These are phyloP conservation scores for Nakaseomyces nivariensis DNA, from an alignment of 1,139 yeast species.

Conservation along the genomic window DNA sequence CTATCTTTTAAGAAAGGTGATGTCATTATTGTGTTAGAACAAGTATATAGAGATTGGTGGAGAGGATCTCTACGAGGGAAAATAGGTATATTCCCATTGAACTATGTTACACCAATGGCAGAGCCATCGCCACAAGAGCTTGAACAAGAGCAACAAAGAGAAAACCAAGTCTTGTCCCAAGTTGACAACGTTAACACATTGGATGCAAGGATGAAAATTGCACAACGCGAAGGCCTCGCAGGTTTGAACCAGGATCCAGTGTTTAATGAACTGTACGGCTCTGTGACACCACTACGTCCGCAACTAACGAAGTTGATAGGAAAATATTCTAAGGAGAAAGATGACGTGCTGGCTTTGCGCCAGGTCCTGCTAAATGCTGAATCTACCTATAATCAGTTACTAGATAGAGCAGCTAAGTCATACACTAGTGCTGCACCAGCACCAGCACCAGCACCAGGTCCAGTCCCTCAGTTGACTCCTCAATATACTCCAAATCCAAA, in stretches of 20 bases:
- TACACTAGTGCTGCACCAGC: constrained; percentile 7
- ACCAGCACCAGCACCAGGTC: constrained; percentile 7
- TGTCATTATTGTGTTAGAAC: constrained; percentile 73
- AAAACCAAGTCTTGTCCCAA: constrained; percentile 39
- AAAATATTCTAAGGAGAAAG: constrained; percentile 61
- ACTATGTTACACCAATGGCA: constrained; percentile 75
- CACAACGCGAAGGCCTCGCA: constrained; percentile 28
- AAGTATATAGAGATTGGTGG: constrained; percentile 94
- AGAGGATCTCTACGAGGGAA: constrained; percentile 75
- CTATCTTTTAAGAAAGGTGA: constrained; percentile 66
- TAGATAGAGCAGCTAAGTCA: constrained; percentile 37
- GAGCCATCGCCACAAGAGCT: constrained; percentile 53
- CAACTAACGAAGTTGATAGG: constrained; percentile 63
- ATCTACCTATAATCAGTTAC: constrained; percentile 55
- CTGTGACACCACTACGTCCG: constrained; percentile 63
- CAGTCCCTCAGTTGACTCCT: not conserved
- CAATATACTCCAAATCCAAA: not conserved
- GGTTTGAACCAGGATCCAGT: constrained; percentile 41
- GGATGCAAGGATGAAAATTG: constrained; percentile 29
- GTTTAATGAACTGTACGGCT: constrained; percentile 50
- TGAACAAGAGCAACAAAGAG: constrained; percentile 34
- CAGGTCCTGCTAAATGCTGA: constrained; percentile 61
- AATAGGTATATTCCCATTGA: constrained; percentile 86
- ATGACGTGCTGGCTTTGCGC: constrained; percentile 64
- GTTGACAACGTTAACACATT: constrained; percentile 54